Base-by-base conservation (phyloP, 352 stramenopile genomes). In the Globisporangium abappressorium region DNA sequence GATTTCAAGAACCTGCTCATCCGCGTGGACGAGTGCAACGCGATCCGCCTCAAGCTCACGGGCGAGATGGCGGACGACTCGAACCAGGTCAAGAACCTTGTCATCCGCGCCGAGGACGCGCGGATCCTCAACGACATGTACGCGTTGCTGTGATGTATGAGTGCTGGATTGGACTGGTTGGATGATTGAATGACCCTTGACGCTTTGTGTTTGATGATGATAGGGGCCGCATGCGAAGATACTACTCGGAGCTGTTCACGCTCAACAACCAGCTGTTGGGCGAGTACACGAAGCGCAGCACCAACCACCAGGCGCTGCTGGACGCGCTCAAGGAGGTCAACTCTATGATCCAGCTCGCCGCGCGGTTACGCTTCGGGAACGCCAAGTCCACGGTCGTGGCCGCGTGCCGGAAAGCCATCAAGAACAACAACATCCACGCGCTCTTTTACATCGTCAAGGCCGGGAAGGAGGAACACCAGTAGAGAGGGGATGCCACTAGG, bases 51-150 rank as follows among this genome's bases (percentile, higher is more conserved):
- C 24, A 93, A 94, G 66, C 80, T 98, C 46, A 96, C 85, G 28
- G 93, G 93, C 28, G 94, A 98, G 74, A 97, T 98, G 91, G 94
- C 93, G 4, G 94, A 98, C 69, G 89, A 94, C 66, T 97, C 91
- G 30, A 92, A 97, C 69, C 82, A 91, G 56, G 78, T 98, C 69
- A 98, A 98, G 73, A 92, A 87, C 59, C 81, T 96, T 47, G 78
- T 98, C 28, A 93, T 98, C 59, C 80, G 87, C 18, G 92, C 92
- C 36, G 94, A 98, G 78, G 93, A 98, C 71, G 82, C 90, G n/a
- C 88, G 94, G 14, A 90, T 98, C 41, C 72, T 98, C 63, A 91
- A 91, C 60, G 91, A 98, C 81, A 97, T 98, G 85, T 93, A 84
- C 62, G 81, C 85, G 14, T 14, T 11, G 26, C 41, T 65, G 26